Conservation (phyloP, 306 rosid genomes). For the Ziziphus jujuba region DNA sequence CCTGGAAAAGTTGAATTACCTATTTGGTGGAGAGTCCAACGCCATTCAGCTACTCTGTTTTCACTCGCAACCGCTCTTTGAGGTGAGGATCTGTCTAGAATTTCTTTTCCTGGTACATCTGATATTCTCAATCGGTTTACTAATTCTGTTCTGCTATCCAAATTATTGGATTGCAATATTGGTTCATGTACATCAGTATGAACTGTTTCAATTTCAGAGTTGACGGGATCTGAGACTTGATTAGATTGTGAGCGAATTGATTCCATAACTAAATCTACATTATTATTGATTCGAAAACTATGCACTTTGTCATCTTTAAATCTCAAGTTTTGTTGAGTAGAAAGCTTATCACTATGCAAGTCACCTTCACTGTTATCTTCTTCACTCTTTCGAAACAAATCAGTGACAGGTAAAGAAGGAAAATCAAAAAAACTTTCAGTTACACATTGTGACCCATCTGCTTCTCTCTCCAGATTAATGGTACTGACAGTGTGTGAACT, state of each 20-base stretch:
- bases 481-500: constrained; percentile 47
- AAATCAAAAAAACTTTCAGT: constrained; percentile 56
- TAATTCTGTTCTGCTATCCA: constrained; percentile 40
- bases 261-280: constrained; percentile 68
- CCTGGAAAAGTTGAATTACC: constrained; percentile 41
- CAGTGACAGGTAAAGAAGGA: constrained; percentile 62
- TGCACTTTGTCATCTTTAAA: constrained; percentile 67
- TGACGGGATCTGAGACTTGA: constrained; percentile 34
- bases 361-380: constrained; percentile 37
- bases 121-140: constrained; percentile 61
- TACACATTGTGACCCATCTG: constrained; percentile 45
- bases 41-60: constrained; percentile 88
- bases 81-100: constrained; percentile 41
- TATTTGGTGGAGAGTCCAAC: constrained; percentile 92
- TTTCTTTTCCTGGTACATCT: constrained; percentile 59
- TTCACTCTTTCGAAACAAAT: constrained; percentile 58
- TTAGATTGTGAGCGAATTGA: constrained; percentile 47
- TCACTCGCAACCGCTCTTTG: constrained; percentile 45
- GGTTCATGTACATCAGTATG: constrained; percentile 47
- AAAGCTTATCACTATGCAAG: constrained; percentile 36
- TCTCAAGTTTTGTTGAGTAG: constrained; percentile 33
- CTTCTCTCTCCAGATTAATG: constrained; percentile 46
- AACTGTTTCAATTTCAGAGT: constrained; percentile 62
- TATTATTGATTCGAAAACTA: constrained; percentile 70
- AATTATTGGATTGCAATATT: constrained; percentile 29